A percentile compares a stretch with the other conserved stretches of the same genome.
These are phyloP conservation scores for Ustilago lituana DNA, from an alignment of 1,284 basidiomycete genomes.

Conservation along the genomic window DNA sequence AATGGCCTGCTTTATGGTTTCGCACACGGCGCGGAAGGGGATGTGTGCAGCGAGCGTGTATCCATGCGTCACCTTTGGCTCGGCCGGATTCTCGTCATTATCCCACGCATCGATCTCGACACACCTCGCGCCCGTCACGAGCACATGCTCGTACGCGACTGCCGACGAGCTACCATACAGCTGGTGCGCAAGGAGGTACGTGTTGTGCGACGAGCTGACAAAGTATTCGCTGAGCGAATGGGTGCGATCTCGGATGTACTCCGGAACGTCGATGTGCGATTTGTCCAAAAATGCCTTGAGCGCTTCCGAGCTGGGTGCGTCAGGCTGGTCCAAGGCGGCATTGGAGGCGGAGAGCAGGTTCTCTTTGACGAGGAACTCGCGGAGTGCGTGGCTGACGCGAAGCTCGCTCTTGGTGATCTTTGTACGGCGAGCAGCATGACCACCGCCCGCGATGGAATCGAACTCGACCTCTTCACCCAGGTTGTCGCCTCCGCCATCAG, in stretches of 20 bases:
- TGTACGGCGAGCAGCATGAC: slow-evolving; percentile 49
- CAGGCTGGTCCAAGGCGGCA: slow-evolving; percentile 22
- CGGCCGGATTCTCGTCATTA: slow-evolving; percentile 68
- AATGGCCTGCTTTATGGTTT: slow-evolving; percentile 51
- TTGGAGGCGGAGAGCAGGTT: slow-evolving; percentile 38
- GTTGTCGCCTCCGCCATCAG: slow-evolving; percentile 52
- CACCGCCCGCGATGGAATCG: slow-evolving; percentile 57
- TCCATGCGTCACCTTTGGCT: slow-evolving; percentile 73
- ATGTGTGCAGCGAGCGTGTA: slow-evolving; percentile 49
- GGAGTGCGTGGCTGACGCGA: slow-evolving; percentile 52
- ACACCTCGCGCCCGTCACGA: slow-evolving; percentile 72
- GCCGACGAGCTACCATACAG: slow-evolving; percentile 73
- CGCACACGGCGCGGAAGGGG: slow-evolving; percentile 49
- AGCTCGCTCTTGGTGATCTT: slow-evolving; percentile 53
- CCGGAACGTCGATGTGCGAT: slow-evolving; percentile 53
- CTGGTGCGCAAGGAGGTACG: slow-evolving; percentile 75
- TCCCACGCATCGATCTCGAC: slow-evolving; percentile 80
- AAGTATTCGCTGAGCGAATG: slow-evolving; percentile 58
- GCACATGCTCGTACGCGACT: slow-evolving; percentile 73
- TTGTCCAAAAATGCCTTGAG: slow-evolving; percentile 44
- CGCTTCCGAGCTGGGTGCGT: slow-evolving; percentile 20
- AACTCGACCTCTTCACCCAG: slow-evolving; percentile 56
- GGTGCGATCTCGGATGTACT: slow-evolving; percentile 46
- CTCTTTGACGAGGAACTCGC: slow-evolving; percentile 43
- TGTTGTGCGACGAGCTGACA: slow-evolving; percentile 72